A percentile compares a stretch with the other conserved stretches of the same genome.
These are phyloP conservation scores for Trichoderma atrobrunneum DNA, from an alignment of 2,329 filamentous ascomycete genomes.

Conservation along the genomic window DNA sequence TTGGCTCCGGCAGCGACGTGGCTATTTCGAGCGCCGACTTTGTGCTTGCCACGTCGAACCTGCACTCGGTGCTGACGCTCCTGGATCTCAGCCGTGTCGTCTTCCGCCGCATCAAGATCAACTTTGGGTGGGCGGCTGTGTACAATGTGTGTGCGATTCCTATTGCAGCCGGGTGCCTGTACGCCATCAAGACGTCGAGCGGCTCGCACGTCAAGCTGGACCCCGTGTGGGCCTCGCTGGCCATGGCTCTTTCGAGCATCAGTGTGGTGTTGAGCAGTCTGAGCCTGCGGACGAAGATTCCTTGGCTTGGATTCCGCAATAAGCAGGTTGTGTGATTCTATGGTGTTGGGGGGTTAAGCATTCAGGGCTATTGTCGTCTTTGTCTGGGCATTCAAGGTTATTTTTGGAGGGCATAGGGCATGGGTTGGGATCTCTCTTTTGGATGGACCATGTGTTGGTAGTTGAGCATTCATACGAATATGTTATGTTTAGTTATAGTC, in stretches of 20 bases:
- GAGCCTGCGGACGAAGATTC: constrained; percentile 55
- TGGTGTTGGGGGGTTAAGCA: background rate
- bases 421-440: background rate
- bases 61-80: constrained; percentile 69
- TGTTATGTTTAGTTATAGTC: background rate
- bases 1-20: constrained; percentile 80
- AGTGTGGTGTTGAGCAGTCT: constrained; percentile 84
- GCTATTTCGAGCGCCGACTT: constrained; percentile 80
- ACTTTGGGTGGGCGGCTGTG: constrained; percentile 80
- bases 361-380: background rate
- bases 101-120: constrained; percentile 75
- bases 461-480: background rate
- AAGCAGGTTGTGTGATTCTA: constrained; percentile 9
- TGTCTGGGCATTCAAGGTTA: background rate
- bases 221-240: constrained; percentile 82
- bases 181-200: constrained; percentile 47
- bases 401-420: background rate
- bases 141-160: constrained; percentile 80
- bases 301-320: constrained; percentile 43
- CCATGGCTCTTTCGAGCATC: constrained; percentile 90
- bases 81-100: constrained; percentile 68
- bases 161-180: constrained; percentile 76
- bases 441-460: background rate
- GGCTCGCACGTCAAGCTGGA: constrained; percentile 62
- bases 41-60: constrained; percentile 71